These are phyloP conservation scores for Carex pumila DNA, from an alignment of 176 grass and related monocot species.

Conservation along the genomic window DNA sequence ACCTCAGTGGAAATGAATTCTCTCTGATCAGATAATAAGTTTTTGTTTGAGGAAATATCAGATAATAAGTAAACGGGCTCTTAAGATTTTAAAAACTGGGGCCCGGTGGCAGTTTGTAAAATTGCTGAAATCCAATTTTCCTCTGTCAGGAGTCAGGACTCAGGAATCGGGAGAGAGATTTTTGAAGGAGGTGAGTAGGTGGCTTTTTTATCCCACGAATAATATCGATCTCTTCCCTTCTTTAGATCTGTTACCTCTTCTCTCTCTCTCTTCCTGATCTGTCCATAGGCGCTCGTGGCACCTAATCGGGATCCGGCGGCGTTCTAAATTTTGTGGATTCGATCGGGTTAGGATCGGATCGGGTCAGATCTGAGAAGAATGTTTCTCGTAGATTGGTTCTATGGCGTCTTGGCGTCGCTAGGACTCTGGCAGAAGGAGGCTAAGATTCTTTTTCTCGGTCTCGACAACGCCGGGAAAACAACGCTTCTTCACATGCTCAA, in stretches of 20 bases:
- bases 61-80: no score
- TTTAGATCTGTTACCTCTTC: not conserved
- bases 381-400: constrained; percentile 49
- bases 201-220: constrained; percentile 4
- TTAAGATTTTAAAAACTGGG: not conserved
- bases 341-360: constrained; percentile 13
- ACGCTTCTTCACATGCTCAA: constrained; percentile 53
- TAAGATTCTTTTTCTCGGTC: constrained; percentile 43
- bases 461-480: constrained; percentile 45
- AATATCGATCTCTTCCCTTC: not conserved
- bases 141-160: not conserved
- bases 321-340: constrained; percentile 3
- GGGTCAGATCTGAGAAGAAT: constrained; percentile 28
- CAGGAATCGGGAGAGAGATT: not conserved
- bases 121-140: not conserved
- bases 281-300: not conserved
- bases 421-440: constrained; percentile 48
- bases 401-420: constrained; percentile 37
- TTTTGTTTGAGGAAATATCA: no score
- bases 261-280: not conserved
- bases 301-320: constrained; percentile 9
- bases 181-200: constrained; percentile 4
- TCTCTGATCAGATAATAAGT: no score
- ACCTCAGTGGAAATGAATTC: no score
- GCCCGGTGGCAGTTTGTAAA: not conserved